Conservation (phyloP, 2,329 filamentous ascomycete genomes). For the Clonostachys solani region DNA sequence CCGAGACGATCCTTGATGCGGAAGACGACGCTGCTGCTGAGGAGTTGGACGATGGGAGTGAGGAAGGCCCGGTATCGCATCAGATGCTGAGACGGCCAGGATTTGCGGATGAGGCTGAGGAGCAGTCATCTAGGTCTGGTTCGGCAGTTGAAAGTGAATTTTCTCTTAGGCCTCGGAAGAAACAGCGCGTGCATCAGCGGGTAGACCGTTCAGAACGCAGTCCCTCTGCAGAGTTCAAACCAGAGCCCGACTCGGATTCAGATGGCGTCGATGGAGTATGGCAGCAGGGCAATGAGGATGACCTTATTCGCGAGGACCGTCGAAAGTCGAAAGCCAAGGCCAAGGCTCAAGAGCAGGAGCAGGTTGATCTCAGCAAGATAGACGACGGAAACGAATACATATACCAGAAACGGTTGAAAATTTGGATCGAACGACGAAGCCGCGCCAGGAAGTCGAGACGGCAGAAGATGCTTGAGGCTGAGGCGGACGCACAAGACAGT, state of each 20-base stretch:
- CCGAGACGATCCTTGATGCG: slow-evolving; percentile 75
- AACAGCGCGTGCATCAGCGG: slow-evolving; percentile 30
- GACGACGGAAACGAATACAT: slow-evolving; percentile 87
- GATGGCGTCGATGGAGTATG: slow-evolving; percentile 26
- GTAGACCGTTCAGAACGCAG: slow-evolving; percentile 14
- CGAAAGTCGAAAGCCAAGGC: slow-evolving; percentile 37
- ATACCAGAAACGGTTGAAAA: slow-evolving; percentile 70
- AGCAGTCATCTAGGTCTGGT: slow-evolving; percentile 2
- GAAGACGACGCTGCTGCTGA: slow-evolving; percentile 61
- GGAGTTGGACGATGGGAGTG: slow-evolving; percentile 28
- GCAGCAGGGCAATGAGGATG: slow-evolving; percentile 32
- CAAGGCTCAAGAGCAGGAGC: slow-evolving; percentile 25
- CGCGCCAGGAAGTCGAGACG: slow-evolving; percentile 32
- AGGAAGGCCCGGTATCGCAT: slow-evolving; percentile 57
- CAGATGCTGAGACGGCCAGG: slow-evolving; percentile 70
- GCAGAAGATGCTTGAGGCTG: slow-evolving; percentile 25
- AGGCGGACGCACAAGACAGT: slow-evolving; percentile 30
- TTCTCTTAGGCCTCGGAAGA: slow-evolving; percentile 55
- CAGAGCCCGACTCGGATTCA: slow-evolving; percentile 17
- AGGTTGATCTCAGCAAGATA: slow-evolving; percentile 51
- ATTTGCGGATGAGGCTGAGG: slow-evolving; percentile 43
- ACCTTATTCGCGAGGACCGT: slow-evolving; percentile 27
- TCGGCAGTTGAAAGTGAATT: slow-evolving; percentile 45
- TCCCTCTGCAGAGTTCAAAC: slow-evolving; percentile 44
- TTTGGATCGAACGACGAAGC: slow-evolving; percentile 61